A percentile compares a stretch with the other conserved stretches of the same genome.
These are phyloP conservation scores for Forsythia viridissima DNA, from an alignment of 257 asterid species.

Conservation along the genomic window DNA sequence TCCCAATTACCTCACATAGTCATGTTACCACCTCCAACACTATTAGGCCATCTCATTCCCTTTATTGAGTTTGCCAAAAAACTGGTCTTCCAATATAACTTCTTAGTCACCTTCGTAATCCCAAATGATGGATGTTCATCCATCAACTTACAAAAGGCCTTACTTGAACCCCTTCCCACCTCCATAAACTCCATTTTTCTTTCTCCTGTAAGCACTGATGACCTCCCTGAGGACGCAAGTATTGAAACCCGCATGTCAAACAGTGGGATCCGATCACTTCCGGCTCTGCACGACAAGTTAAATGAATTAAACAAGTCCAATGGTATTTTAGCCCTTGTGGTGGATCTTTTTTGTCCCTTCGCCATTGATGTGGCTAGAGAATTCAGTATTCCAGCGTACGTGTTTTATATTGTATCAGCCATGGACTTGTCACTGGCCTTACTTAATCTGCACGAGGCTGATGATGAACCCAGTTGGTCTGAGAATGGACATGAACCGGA, in stretches of 20 bases:
- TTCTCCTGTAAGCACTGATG: conserved; percentile 18
- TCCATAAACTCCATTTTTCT: conserved; percentile 12
- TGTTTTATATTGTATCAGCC: conserved; percentile 26
- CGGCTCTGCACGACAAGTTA: conserved; percentile 10
- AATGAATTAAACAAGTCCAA: neutral
- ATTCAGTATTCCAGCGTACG: conserved; percentile 21
- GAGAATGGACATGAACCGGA: conserved; percentile 18
- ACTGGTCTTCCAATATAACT: conserved; percentile 23
- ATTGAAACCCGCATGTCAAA: neutral
- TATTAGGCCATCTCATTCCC: conserved; percentile 36
- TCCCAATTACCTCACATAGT: conserved; percentile 15
- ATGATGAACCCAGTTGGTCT: neutral
- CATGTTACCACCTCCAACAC: conserved; percentile 33
- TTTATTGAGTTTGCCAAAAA: conserved; percentile 33
- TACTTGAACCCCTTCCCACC: conserved; percentile 22
- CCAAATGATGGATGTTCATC: conserved; percentile 21
- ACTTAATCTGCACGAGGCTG: conserved; percentile 14
- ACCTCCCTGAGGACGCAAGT: conserved; percentile 3
- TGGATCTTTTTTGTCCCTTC: conserved; percentile 31
- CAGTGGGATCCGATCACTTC: conserved; percentile 20
- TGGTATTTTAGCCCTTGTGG: conserved; percentile 21
- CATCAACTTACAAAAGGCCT: neutral
- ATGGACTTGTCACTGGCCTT: conserved; percentile 15
- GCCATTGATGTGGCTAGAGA: conserved; percentile 32
- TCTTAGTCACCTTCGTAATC: conserved; percentile 27